Percentiles rank a stretch among this genome's conserved stretches.
Conservation (phyloP, 345 rosid species). For the Eucalyptus dawsonii region DNA sequence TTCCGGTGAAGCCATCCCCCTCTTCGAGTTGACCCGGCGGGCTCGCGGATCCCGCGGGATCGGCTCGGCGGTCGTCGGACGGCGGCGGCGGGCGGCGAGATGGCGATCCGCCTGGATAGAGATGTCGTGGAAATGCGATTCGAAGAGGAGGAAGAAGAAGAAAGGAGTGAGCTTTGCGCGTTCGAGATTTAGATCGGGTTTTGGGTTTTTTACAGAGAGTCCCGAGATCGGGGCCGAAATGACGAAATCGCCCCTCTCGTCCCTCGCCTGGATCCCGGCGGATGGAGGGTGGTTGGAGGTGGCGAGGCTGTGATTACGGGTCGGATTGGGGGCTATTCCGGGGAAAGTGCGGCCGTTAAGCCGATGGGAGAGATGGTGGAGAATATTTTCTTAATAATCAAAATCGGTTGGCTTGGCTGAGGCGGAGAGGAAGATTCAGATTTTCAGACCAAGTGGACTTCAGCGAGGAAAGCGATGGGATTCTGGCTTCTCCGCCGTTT, state of each 20-base stretch:
- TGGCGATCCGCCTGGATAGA: background rate
- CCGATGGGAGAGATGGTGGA: background rate
- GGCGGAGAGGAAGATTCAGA: background rate
- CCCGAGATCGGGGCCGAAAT: background rate
- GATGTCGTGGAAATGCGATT: background rate
- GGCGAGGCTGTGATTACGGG: background rate
- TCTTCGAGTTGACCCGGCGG: conserved; percentile 2
- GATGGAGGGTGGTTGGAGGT: background rate
- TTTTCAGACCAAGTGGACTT: background rate
- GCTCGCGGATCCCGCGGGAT: background rate
- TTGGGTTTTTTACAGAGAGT: background rate
- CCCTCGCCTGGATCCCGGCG: background rate
- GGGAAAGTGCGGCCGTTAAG: background rate
- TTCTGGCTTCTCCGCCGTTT: background rate
- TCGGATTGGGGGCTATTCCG: background rate
- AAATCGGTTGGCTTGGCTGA: background rate
- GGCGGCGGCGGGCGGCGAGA: background rate
- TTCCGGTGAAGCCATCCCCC: conserved; percentile 99
- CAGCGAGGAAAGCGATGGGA: background rate
- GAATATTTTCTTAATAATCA: background rate
- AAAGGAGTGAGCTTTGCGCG: background rate
- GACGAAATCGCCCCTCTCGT: background rate
- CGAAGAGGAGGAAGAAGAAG: background rate
- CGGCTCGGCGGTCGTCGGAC: background rate
- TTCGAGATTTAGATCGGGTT: background rate